Base-by-base conservation (phyloP, 768 basidiomycete species). In the Podaxis carcinomalis region DNA sequence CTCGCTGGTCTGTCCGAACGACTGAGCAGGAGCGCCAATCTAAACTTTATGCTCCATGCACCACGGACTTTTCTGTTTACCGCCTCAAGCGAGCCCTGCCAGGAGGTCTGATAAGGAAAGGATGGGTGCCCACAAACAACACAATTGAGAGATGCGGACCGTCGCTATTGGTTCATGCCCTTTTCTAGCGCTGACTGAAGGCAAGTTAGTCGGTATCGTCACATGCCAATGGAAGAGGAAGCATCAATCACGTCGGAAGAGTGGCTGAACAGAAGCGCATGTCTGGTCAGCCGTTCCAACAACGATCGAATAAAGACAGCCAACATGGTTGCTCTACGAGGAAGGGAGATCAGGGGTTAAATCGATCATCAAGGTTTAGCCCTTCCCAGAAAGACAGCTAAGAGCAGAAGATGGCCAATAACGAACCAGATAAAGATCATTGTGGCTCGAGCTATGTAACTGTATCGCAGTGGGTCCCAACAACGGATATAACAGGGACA, bases 191-290 rank as follows among this genome's bases (percentile, higher is more conserved):
- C 25, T 49, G n/a, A 47, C 46, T 5, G 19, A 23, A 10, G 21
- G 19, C 16, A 23, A 47, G 6, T 21, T 28, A 27, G 44, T 32
- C 25, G 13, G 19, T 21, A 44, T n/a, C 27, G 32, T 56, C 44
- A 56, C 44, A 56, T 56, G 56, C 35, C 40, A 39, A 47, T 56
- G 16, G 40, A 55, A 44, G 54, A 36, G 44, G 25, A 6, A 47
- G 10, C 28, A 56, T 56, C 40, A 56, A 42, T 36, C 37, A 36
- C 25, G 39, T 28, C 37, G 23, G 39, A 7, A 54, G 52, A 37
- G 40, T 23, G 11, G 10, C 19, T 5, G 35, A 21, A 19, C 37
- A 23, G 35, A 36, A 21, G 52, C 37, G 36, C 39, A 6, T 39
- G 35, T n/a, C n/a, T 39, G 36, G 54, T 55, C 54, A 56, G 37